Conservation (phyloP, 345 rosid genomes). For the Hypericum androsaemum region DNA sequence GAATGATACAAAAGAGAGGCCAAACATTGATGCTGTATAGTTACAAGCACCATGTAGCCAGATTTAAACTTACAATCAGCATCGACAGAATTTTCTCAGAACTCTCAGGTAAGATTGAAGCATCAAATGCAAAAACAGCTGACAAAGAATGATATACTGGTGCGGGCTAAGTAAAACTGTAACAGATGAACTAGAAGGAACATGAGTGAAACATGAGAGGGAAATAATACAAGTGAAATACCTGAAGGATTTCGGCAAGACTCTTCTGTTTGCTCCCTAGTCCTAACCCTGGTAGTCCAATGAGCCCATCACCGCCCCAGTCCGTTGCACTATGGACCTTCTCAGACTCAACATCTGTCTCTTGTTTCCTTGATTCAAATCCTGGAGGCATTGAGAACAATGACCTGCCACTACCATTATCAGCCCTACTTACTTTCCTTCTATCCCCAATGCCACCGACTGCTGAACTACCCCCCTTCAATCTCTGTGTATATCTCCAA, state of each 20-base stretch:
- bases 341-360: conserved; percentile 33
- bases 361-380: conserved; percentile 58
- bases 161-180: neutral
- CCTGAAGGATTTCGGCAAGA: conserved; percentile 77
- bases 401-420: conserved; percentile 39
- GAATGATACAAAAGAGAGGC: neutral
- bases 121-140: conserved; percentile 2
- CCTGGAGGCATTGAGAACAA: conserved; percentile 72
- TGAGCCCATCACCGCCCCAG: conserved; percentile 76
- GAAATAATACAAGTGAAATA: conserved; percentile 15
- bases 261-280: conserved; percentile 68
- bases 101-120: neutral
- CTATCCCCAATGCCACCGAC: conserved; percentile 73
- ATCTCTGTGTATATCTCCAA: conserved; percentile 70
- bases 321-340: conserved; percentile 37
- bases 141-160: neutral
- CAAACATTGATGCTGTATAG: conserved; percentile 1
- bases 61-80: conserved; percentile 3
- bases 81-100: conserved; percentile 4
- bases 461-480: conserved; percentile 45
- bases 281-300: conserved; percentile 60
- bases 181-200: neutral
- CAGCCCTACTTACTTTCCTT: conserved; percentile 40
- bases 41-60: conserved; percentile 4
- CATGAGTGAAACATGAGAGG: neutral